Evolutionary conservation across 805 yeast species (phyloP), one percentile per base, ranked within the genome.

Genomic region (Danielia oregonensis): DNA sequence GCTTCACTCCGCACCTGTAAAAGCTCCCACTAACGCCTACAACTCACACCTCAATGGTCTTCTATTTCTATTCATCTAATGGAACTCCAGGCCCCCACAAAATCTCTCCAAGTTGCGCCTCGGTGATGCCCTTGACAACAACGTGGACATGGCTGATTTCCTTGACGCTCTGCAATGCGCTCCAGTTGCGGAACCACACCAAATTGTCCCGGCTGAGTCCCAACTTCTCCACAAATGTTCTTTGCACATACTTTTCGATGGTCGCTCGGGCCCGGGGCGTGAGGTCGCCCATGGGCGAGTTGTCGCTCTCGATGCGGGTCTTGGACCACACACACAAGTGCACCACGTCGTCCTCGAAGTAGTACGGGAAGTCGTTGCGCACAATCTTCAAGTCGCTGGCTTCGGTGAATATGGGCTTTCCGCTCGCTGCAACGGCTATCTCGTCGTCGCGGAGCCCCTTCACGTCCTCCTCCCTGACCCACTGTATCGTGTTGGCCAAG

Each of bases 251-350:
- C 15, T 40, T 44, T 31, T 72, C 70, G 7, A 80, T 74, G 2
- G 59, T 37, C 1, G 37, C 42, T 38, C 74, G 69, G 14, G 72
- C 63, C 8, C 48, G 47, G 0, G 55, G 50, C 2, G 76, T 63
- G 18, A 79, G 68, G 41, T 74, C 81, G 1, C 84, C 83, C n/a
- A 59, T 43, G 1, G 50, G 56, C 12, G 76, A 72, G 8, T 58
- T 44, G 47, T 79, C 85, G 3, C 73, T 58, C 9, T 67, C 70
- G 35, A 84, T 69, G 10, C 65, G 65, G 13, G 72, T 57, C 49
- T 82, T 82, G 2, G 81, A 68, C 91, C 93, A 84, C 1, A 79
- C 68, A 28, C 85, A 72, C 11, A 82, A 51, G 54, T 83, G 91
- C 4, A 58, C 55, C 4, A 81, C 68, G 27, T 65, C 65, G 0